Evolutionary conservation across 2,329 filamentous ascomycete genomes (phyloP).

Genomic region (Exophiala mesophila): DNA sequence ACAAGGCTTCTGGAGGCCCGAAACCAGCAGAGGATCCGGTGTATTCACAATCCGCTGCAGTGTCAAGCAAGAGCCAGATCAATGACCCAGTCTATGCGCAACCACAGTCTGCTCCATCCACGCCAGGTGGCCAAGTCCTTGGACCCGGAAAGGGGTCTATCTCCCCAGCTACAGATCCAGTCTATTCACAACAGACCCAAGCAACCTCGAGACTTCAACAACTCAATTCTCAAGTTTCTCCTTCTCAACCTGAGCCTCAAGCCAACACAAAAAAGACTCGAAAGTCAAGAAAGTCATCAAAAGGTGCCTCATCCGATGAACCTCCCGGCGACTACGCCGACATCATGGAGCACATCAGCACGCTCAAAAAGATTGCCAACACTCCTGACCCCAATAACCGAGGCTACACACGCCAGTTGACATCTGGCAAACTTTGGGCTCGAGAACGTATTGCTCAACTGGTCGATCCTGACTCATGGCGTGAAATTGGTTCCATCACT

Average conservation of each 20-base stretch:
- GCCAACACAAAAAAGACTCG: conserved; percentile 30
- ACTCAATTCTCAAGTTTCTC: conserved; percentile 42
- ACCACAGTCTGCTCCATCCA: conserved; percentile 1
- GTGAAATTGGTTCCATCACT: conserved; percentile 57
- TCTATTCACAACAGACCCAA: conserved; percentile 2
- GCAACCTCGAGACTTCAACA: conserved; percentile 39
- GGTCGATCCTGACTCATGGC: conserved; percentile 53
- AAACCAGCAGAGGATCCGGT: conserved; percentile 7
- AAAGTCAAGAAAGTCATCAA: conserved; percentile 17
- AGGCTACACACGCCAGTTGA: conserved; percentile 59
- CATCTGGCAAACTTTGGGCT: conserved; percentile 62
- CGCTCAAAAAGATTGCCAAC: conserved; percentile 49
- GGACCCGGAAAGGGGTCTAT: conserved; percentile 1
- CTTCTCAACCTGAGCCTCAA: conserved; percentile 12
- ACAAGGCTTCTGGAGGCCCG: background rate
- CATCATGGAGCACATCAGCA: conserved; percentile 52
- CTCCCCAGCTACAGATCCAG: conserved; percentile 1
- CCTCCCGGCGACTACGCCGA: conserved; percentile 60
- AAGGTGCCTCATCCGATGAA: conserved; percentile 2
- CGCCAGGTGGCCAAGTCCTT: background rate
- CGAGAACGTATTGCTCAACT: conserved; percentile 56
- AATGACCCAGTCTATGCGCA: conserved; percentile 15
- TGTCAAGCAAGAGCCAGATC: conserved; percentile 1
- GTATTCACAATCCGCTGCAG: conserved; percentile 11
- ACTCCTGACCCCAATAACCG: conserved; percentile 51